These are phyloP conservation scores for Eremothecium coryli DNA, from an alignment of 1,139 yeast species.

Conservation along the genomic window DNA sequence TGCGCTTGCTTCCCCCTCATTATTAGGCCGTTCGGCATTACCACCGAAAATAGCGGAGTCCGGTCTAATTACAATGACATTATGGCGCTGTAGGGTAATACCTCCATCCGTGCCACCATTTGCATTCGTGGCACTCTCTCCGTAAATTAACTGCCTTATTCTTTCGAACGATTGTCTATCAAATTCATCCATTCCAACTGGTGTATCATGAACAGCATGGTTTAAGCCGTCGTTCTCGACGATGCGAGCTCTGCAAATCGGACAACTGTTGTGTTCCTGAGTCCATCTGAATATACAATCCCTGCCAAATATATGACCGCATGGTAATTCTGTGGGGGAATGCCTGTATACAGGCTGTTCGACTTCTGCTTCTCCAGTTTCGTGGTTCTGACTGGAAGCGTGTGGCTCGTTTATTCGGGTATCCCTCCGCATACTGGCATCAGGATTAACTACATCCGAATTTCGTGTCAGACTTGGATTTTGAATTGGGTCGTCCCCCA, in stretches of 20 bases:
- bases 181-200: slow-evolving; percentile 5
- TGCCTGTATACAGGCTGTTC: slow-evolving; percentile 40
- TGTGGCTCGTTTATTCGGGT: too few relatives aligned
- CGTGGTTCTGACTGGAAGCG: background rate
- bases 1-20: background rate
- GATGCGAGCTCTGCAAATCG: slow-evolving; percentile 61
- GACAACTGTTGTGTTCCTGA: slow-evolving; percentile 59
- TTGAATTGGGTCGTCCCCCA: background rate
- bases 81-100: slow-evolving; percentile 5
- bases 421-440: background rate
- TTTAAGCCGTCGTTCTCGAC: slow-evolving; percentile 15
- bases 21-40: background rate
- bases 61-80: slow-evolving; percentile 5
- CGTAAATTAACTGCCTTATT: slow-evolving; percentile 11
- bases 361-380: slow-evolving; percentile 7
- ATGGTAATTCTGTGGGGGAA: slow-evolving; percentile 63
- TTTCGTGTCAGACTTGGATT: background rate
- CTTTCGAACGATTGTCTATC: slow-evolving; percentile 10
- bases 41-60: slow-evolving; percentile 2
- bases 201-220: slow-evolving; percentile 4
- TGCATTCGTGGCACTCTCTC: slow-evolving; percentile 1
- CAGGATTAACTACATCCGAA: background rate
- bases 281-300: slow-evolving; percentile 74
- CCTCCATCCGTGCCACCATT: slow-evolving; percentile 1
- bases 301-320: slow-evolving; percentile 71